phyloP scores from a whole-genome alignment of 192 early-diverging fungal species.

The Backusella australiensis region DNA sequence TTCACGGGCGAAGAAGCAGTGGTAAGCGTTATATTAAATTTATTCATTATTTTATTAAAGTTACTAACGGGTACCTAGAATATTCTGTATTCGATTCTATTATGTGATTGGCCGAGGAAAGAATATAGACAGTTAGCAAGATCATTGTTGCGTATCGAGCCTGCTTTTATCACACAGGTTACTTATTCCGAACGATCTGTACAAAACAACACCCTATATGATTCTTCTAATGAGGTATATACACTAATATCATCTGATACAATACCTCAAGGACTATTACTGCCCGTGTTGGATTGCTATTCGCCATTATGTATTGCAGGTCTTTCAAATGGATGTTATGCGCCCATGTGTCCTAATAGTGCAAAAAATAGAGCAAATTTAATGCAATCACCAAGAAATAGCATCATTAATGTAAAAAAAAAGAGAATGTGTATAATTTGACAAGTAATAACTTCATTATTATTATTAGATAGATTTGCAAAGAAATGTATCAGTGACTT shows the following conservation, averaged over 20 bases:
- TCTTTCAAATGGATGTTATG: slow-evolving; percentile 15
- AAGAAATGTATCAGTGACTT: slow-evolving; percentile 26
- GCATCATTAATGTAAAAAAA: not conserved
- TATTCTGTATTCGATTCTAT: not conserved
- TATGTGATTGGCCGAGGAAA: slow-evolving; percentile 3
- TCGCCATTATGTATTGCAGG: slow-evolving; percentile 9
- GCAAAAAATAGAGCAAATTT: not conserved
- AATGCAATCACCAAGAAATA: not conserved
- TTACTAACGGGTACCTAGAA: not conserved
- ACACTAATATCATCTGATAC: not conserved
- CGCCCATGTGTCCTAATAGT: slow-evolving; percentile 26
- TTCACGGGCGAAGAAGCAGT: slow-evolving; percentile 38
- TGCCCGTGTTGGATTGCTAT: slow-evolving; percentile 18
- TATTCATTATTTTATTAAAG: not conserved
- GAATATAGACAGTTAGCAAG: slow-evolving; percentile 11
- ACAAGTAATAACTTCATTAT: not conserved
- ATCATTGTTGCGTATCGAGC: slow-evolving; percentile 14
- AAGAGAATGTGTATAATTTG: not conserved
- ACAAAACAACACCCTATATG: slow-evolving; percentile 25
- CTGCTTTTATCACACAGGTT: slow-evolving; percentile 22
- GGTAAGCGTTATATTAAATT: slow-evolving; percentile 17
- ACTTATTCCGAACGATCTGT: slow-evolving; percentile 29
- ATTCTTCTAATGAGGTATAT: slow-evolving; percentile 29
- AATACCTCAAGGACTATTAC: slow-evolving; percentile 18
- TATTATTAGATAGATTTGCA: not conserved